Evolutionary conservation across 225 moss, liverwort and hornwort species (phyloP), one percentile per base, ranked within the genome.

Genomic region (Ulota crispa): DNA sequence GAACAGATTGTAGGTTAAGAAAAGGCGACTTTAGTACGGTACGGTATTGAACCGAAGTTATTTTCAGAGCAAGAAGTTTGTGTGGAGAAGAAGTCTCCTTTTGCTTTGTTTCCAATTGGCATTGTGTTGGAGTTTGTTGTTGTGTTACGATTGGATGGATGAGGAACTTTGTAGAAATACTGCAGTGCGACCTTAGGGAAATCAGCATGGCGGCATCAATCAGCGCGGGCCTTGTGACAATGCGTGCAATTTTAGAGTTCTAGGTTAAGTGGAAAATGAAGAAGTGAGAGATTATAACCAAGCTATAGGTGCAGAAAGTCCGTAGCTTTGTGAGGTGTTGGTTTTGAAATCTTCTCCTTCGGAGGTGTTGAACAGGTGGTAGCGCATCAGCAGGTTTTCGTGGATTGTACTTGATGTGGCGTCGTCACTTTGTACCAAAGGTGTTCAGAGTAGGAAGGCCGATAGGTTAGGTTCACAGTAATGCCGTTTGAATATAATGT

Each of bases 101-200:
- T 15, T 6, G 9, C n/a, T 67, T 30, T 52, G 62, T 66, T 4
- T 52, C 39, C 39, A 83, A 86, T 83, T 80, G 72, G 72, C 80
- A 86, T 80, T 86, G 80, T 71, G 83, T 50, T 28, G 55, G 15
- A 61, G 73, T 68, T 61, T 31, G 26, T 61, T 32, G 26, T 37
- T 56, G 9, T 1, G 21, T 34, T 55, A 2, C 16, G 54, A 28
- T 14, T 56, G 72, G 30, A 34, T 18, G 27, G 24, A 21, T 15
- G 34, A 37, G 47, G 50, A 32, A 37, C 41, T 39, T 14, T 42
- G 21, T 23, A n/a, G 74, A 45, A 47, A 1, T 34, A 8, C n/a
- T 65, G 56, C 34, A 72, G 55, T 64, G 70, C 14, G 34, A 53
- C 4, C 28, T 42, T 66, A 68, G 63, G 87, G 81, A 69, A 62